phyloP scores from a whole-genome alignment of 2,329 filamentous ascomycete genomes.

The Penicillium corylophilum region DNA sequence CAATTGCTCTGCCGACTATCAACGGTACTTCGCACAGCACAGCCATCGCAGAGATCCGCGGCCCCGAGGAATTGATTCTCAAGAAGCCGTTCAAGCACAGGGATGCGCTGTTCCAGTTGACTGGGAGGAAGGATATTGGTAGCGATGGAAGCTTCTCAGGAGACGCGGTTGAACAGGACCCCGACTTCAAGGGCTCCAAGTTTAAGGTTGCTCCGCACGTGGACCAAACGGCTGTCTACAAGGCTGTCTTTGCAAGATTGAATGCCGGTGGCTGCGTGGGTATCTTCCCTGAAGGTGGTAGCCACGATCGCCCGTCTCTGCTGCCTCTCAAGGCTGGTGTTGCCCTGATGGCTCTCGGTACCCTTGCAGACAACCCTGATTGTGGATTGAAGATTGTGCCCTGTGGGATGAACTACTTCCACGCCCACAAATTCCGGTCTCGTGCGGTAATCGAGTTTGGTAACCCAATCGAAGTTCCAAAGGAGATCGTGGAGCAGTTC shows the following conservation, averaged over 20 bases:
- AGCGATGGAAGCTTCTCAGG: conserved; percentile 62
- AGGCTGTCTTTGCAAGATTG: conserved; percentile 84
- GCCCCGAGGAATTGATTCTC: conserved; percentile 75
- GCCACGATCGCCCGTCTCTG: conserved; percentile 88
- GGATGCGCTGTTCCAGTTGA: conserved; percentile 75
- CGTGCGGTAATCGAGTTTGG: conserved; percentile 95
- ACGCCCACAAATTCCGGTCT: conserved; percentile 96
- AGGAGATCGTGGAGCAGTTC: conserved; percentile 81
- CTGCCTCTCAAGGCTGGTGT: conserved; percentile 94
- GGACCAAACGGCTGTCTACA: conserved; percentile 89
- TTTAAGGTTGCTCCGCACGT: conserved; percentile 91
- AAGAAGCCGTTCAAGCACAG: conserved; percentile 84
- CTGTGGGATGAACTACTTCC: conserved; percentile 99
- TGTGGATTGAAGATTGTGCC: conserved; percentile 93
- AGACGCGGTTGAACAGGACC: conserved; percentile 53
- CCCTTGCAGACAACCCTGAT: conserved; percentile 78
- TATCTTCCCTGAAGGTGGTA: conserved; percentile 96
- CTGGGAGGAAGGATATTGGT: conserved; percentile 71
- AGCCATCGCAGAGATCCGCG: conserved; percentile 77
- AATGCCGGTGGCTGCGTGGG: conserved; percentile 84
- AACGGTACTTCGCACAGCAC: conserved; percentile 78
- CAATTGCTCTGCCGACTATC: conserved; percentile 81
- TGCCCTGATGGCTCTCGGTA: conserved; percentile 94
- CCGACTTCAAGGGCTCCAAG: conserved; percentile 70
- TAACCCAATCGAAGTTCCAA: conserved; percentile 78